A percentile compares a stretch with the other conserved stretches of the same genome.
These are phyloP conservation scores for Capsicum chinense DNA, from an alignment of 257 asterid genomes.

Conservation along the genomic window DNA sequence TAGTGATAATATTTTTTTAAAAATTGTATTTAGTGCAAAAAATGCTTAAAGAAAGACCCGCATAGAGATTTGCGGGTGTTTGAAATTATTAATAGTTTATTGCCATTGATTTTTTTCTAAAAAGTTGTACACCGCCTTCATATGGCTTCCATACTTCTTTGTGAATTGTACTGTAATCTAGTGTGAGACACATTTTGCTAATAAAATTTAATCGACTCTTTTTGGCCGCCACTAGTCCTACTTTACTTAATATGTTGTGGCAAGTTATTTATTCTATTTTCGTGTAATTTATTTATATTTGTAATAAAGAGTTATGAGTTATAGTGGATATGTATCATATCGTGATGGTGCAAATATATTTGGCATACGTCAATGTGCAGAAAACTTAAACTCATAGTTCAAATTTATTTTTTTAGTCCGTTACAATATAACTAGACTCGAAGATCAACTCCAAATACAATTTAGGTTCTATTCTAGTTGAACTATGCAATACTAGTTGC, in stretches of 20 bases:
- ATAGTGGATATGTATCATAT: not conserved
- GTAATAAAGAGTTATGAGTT: not conserved
- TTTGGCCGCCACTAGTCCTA: not conserved
- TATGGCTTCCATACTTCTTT: not conserved
- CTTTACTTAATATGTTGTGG: too few relatives aligned
- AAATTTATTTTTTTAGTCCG: not conserved
- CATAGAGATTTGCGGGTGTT: not conserved
- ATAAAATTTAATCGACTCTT: not conserved
- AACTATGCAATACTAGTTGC: not conserved
- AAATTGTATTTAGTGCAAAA: not conserved
- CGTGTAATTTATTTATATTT: not conserved
- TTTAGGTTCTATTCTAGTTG: not conserved
- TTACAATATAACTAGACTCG: not conserved
- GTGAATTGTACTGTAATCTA: not conserved
- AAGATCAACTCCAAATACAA: not conserved
- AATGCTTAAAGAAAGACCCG: not conserved
- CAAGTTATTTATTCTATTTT: not conserved
- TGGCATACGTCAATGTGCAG: not conserved
- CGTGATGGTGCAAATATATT: not conserved
- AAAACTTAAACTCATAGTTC: not conserved
- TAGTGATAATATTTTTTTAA: not conserved
- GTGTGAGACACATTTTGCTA: not conserved
- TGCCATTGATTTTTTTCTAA: not conserved
- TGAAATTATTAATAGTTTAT: not conserved
- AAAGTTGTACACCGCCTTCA: not conserved